These are phyloP conservation scores for Capsella rubella DNA, from an alignment of 441 rosid genomes.

Conservation along the genomic window DNA sequence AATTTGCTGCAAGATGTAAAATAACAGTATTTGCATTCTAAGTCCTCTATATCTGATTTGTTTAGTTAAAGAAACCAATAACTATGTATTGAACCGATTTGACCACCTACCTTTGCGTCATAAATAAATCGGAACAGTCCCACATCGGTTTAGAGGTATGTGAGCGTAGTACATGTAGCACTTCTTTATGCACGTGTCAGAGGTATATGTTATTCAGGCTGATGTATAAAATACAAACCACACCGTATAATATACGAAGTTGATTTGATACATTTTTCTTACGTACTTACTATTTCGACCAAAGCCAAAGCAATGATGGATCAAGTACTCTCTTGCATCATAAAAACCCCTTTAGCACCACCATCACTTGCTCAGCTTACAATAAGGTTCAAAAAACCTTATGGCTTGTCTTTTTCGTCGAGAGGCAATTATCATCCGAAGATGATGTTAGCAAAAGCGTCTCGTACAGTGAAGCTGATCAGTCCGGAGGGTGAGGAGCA, in stretches of 20 bases:
- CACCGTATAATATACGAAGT: too few species aligned
- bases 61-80: background rate
- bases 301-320: background rate
- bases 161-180: constrained; percentile 4
- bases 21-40: background rate
- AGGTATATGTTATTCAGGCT: too few species aligned
- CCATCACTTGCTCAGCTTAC: background rate
- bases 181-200: background rate
- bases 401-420: background rate
- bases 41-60: constrained; percentile 8
- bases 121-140: background rate
- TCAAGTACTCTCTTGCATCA: background rate
- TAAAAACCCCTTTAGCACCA: background rate
- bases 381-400: background rate
- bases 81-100: background rate
- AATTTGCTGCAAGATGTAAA: background rate
- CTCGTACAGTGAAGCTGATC: constrained; percentile 7
- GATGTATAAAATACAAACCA: too few species aligned
- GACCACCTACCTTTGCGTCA: background rate
- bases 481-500: constrained; percentile 13
- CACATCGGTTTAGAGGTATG: background rate
- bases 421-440: background rate
- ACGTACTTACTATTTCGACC: background rate
- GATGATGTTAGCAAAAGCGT: background rate
- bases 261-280: background rate